Evolutionary conservation across 176 grass and related monocot species (phyloP), one percentile per base, ranked within the genome.

Genomic region (Triticum timopheevii): DNA sequence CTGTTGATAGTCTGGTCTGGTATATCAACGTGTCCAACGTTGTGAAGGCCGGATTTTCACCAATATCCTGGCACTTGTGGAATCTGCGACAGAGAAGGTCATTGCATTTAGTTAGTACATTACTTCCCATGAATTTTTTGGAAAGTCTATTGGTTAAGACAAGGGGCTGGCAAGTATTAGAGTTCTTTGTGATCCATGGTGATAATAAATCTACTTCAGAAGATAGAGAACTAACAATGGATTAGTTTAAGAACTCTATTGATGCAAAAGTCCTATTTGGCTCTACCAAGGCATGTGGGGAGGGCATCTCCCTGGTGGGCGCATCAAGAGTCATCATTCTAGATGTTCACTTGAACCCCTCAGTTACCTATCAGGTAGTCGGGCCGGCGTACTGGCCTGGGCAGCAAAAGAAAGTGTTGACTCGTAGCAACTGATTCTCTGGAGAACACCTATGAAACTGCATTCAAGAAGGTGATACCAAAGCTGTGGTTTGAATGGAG

Each of bases 401-500:
- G 27, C 1, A 27, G 38, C 56, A 73, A 75, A 99, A 91, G 78
- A 96, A 99, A 79, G 94, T 94, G 28, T 96, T 90, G 97, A 68
- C 84, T 99, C 52, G 92, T 99, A 22, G 97, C 94, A 20, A 86
- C 92, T 24, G 90, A 86, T 73, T 94, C 97, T 38, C 87, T 87
- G 73, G 92, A 86, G 58, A 78, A 70, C 13, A 80, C 79, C 72
- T 92, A 94, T 72, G 56, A 90, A 8, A 93, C 73, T 0, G 93
- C 94, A 15, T 99, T 96, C 38, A 94, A 85, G 35, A 99, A 99
- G 82, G 79, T 96, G 11, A 96, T 94, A 59, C 88, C 87, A 16
- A 96, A 96, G 71, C 91, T 99, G 28, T 96, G 94, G 97, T 99
- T 99, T 16, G 97, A 99, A 80, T 94, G 97, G 97, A 94, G 84